Evolutionary conservation across 768 basidiomycete genomes (phyloP), one percentile per base, ranked within the genome.

Genomic region (Russula foetens): DNA sequence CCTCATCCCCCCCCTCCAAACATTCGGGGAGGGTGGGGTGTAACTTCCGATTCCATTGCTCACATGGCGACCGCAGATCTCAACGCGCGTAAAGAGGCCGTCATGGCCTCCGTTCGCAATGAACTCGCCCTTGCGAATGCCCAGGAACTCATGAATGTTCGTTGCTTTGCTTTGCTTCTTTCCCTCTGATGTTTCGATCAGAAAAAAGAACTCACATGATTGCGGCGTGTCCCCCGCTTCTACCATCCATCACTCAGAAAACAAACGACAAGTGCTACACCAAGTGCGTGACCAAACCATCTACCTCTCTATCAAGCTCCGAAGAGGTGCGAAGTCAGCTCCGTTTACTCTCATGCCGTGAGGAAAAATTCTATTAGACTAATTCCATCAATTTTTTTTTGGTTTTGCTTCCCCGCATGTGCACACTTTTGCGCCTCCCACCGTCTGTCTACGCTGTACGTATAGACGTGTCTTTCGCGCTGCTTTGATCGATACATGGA

Each of bases 401-500:
- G n/a, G n/a, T n/a, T n/a, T n/a, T n/a, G n/a, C 11, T 56, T n/a
- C 14, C 39, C 14, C 39, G 17, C 39, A 7, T 41, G 17, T 17
- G 3, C 17, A 3, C n/a, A n/a, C n/a, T 41, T 19, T 2, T 19
- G 17, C 39, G 17, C 7, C 15, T 6, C 47, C 24, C 12, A 15
- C 28, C 14, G 3, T 2, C n/a, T n/a, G n/a, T n/a, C n/a, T n/a
- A n/a, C n/a, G n/a, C n/a, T n/a, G n/a, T n/a, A n/a, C n/a, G n/a
- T 49, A 2, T 59, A 92, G 91, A 84, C 84, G 28, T 93, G 91
- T 67, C 75, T 92, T 45, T 74, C 81, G 7, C 77, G 83, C 59
- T 93, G 91, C 70, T 76, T 91, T 67, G 88, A 91, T 55, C 82
- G 89, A 46, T 93, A 91, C 69, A 77, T 93, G 76, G 88, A 92